Evolutionary conservation across 2,329 filamentous ascomycete genomes (phyloP), one percentile per base, ranked within the genome.

Genomic region (Pyrenochaeta sp.): DNA sequence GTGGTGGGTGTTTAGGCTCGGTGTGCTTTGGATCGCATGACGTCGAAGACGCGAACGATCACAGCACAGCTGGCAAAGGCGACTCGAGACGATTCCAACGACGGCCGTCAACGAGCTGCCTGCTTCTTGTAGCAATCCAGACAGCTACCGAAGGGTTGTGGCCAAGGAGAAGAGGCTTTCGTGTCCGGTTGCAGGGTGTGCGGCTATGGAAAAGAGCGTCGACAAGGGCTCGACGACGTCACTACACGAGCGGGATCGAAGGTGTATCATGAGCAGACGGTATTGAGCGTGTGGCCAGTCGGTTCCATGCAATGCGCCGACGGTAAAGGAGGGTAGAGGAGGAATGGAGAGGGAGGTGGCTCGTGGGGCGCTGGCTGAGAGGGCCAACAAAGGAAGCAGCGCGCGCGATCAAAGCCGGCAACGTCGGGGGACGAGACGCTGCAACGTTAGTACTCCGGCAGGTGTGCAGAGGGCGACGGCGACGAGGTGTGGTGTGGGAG

Each of bases 1-100:
- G 62, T 69, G 54, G 58, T 67, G 51, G 63, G 66, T 70, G 64
- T 70, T 75, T 65, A 75, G 64, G 67, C 66, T 71, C 62, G 64
- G 61, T 60, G 64, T 71, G 63, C 63, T 65, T 67, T 73, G 72
- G 72, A 74, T 76, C 71, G 74, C 74, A 76, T 76, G 74, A 75
- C 74, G 74, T 67, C 72, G 70, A 65, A 68, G 63, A 69, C 72
- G 70, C 66, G 56, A 60, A 69, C 63, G 60, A 65, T 50, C 55
- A 60, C 56, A 63, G 61, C 66, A 67, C 59, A 59, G 64, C 64
- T 52, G 62, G 53, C 58, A 52, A 53, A 45, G 58, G 56, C 63
- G 60, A 53, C 53, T 57, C 65, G 58, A 62, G 59, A 69, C 66
- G 61, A 51, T 56, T 55, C 57, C 46, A 51, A 63, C 60, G 63